phyloP scores from a whole-genome alignment of 805 yeast species.

The Nakazawaea pomicola region DNA sequence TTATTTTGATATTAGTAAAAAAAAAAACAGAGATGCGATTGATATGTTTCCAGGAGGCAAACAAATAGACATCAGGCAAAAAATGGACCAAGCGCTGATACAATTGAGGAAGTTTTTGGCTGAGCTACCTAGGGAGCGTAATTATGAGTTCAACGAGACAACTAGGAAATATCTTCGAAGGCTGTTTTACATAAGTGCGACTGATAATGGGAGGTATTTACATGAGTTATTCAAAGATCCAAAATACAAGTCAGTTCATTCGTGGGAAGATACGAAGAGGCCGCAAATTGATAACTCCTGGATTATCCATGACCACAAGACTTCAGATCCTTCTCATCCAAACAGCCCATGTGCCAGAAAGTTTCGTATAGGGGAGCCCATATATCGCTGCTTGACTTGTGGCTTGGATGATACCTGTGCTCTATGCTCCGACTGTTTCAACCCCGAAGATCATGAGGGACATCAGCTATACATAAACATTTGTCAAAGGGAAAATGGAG shows the following conservation, averaged over 20 bases:
- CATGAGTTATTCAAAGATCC: constrained; percentile 27
- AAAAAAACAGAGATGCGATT: no score
- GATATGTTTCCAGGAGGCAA: constrained; percentile 1
- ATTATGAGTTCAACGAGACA: constrained; percentile 26
- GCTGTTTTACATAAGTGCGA: constrained; percentile 38
- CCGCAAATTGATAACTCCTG: constrained; percentile 13
- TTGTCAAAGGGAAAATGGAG: constrained; percentile 63
- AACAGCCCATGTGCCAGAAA: constrained; percentile 71
- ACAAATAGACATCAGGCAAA: no score
- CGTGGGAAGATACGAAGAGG: neutral
- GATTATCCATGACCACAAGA: constrained; percentile 7
- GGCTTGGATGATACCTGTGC: constrained; percentile 84
- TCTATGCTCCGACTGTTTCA: constrained; percentile 71
- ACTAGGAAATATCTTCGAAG: constrained; percentile 31
- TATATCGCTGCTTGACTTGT: constrained; percentile 70
- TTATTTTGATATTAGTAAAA: neutral
- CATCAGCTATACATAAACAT: constrained; percentile 67
- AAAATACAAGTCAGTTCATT: neutral
- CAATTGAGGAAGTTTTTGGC: constrained; percentile 31
- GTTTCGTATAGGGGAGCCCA: constrained; percentile 75
- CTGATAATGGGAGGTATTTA: constrained; percentile 36
- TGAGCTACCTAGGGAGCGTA: constrained; percentile 30
- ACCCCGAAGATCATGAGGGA: constrained; percentile 61
- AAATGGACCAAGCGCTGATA: constrained; percentile 15
- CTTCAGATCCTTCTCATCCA: constrained; percentile 38